Percentiles rank a stretch among this genome's conserved stretches.
phyloP scores from a whole-genome alignment of 2,329 filamentous ascomycete species.

The Furcasterigmium furcatum region DNA sequence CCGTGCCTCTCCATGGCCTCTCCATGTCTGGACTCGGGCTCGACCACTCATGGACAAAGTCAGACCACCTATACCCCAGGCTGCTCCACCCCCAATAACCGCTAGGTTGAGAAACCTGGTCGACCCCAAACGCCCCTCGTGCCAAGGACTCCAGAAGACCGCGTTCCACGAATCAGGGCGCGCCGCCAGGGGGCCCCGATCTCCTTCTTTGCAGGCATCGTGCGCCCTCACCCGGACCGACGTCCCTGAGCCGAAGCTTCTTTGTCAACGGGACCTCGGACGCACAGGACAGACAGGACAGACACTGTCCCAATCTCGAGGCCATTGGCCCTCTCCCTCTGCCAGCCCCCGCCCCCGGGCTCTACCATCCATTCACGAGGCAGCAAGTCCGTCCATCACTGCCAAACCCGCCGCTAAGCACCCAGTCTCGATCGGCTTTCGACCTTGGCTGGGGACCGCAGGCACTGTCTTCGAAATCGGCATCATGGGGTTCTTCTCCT shows the following conservation, averaged over 20 bases:
- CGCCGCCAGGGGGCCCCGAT: background rate
- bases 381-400: background rate
- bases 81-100: constrained; percentile 4
- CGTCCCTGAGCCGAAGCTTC: constrained; percentile 2
- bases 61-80: background rate
- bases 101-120: constrained; percentile 4
- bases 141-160: constrained; percentile 1
- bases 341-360: background rate
- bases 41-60: background rate
- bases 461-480: background rate
- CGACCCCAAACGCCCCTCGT: constrained; percentile 2
- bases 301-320: background rate
- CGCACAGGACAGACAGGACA: no score
- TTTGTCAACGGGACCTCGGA: background rate
- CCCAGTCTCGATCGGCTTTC: constrained; percentile 4
- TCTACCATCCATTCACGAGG: constrained; percentile 1
- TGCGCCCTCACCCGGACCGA: background rate
- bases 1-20: no score
- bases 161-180: constrained; percentile 1
- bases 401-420: constrained; percentile 4
- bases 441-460: background rate
- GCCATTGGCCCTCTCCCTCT: background rate
- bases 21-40: background rate
- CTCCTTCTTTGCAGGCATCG: background rate
- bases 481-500: background rate